Conservation (phyloP, 2,329 filamentous ascomycete species). For the Reticulascus tulasneorum region DNA sequence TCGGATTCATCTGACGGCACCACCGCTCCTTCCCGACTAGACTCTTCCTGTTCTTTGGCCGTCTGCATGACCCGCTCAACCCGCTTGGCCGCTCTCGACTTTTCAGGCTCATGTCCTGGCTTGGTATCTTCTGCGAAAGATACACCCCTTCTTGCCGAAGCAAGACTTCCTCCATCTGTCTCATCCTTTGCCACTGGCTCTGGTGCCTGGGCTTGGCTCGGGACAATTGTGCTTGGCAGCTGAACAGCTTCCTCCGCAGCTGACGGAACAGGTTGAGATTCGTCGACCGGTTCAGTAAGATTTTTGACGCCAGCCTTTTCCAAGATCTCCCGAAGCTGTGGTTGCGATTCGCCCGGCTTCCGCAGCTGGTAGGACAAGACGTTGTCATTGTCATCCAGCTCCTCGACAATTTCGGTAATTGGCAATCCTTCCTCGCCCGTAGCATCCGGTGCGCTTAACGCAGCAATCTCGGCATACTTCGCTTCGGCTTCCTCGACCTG, state of each 20-base stretch:
- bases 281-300: constrained; percentile 21
- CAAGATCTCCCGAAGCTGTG: constrained; percentile 67
- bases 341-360: constrained; percentile 62
- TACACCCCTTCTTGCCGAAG: constrained; percentile 51
- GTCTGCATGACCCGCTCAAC: constrained; percentile 54
- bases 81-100: constrained; percentile 39
- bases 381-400: constrained; percentile 87
- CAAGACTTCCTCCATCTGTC: constrained; percentile 1
- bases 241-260: not conserved
- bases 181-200: constrained; percentile 3
- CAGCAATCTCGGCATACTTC: constrained; percentile 61
- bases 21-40: constrained; percentile 45
- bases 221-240: not conserved
- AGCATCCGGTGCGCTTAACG: constrained; percentile 56
- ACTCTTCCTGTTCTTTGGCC: constrained; percentile 50
- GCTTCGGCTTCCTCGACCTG: constrained; percentile 67
- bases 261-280: too few relatives aligned
- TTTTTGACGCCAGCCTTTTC: constrained; percentile 70
- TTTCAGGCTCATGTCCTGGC: constrained; percentile 31
- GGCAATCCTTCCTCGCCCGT: constrained; percentile 68
- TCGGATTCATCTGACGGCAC: constrained; percentile 71
- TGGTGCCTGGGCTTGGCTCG: not conserved
- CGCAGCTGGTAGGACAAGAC: constrained; percentile 66
- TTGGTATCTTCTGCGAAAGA: constrained; percentile 62
- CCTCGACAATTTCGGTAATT: constrained; percentile 86